Evolutionary conservation across 495 filamentous ascomycete genomes (phyloP), one percentile per base, ranked within the genome.

Genomic region (Xylaria sp.): DNA sequence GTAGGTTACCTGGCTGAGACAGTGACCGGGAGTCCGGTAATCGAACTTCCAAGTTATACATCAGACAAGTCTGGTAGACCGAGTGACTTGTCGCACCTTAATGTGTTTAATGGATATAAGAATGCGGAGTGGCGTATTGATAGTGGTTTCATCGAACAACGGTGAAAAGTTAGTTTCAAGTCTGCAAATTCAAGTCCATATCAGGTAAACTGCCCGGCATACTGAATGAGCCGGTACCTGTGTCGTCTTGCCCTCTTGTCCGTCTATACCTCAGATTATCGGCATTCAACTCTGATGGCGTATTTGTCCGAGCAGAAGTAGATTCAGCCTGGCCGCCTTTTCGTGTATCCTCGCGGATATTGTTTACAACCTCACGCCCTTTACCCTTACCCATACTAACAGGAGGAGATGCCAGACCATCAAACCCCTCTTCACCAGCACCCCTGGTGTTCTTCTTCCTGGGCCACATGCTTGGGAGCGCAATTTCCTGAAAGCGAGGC

Each of bases 401-500:
- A 19, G 69, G 55, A 0, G 74, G 69, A 48, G 80, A 43, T 12
- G 70, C 31, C 46, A 67, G 5, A 21, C 79, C 81, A 43, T 83
- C 86, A 0, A 79, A 74, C 8, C 82, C 80, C 5, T 78, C 73
- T 15, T 85, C 86, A 12, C 88, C 88, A 6, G 86, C 87, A 46
- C 89, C 93, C 19, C 93, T 82, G 19, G 93, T 93, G 75, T 93
- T 95, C 82, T 87, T 87, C 81, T 93, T 98, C 61, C 97, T 84
- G 11, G 97, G 96, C 96, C 96, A 99, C 67, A 99, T 82, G 77
- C 93, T 96, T 8, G 96, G 96, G 33, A 99, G 82, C 9, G 92
- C 93, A 46, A 99, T 95, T 66, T 98, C 93, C 77, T 99, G 96
- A 71, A 99, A 97, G 31, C 94, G 87, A 12, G 96, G 96, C 82